phyloP scores from a whole-genome alignment of 2,329 filamentous ascomycete genomes.

The Penicillium nordicum region DNA sequence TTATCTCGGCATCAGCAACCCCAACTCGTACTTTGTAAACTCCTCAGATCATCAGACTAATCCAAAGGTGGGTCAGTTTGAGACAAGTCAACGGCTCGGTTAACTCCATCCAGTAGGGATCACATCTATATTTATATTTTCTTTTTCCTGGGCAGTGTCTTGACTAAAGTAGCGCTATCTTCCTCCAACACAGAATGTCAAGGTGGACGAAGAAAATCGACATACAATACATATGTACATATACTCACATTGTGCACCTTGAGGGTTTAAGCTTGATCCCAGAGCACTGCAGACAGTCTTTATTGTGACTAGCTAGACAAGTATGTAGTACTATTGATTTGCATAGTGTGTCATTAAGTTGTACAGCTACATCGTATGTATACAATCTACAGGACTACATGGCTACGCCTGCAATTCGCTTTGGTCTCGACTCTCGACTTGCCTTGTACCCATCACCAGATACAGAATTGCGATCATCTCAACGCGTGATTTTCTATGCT shows the following conservation, averaged over 20 bases:
- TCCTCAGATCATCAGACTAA: not conserved
- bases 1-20: not conserved
- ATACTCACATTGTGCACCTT: not conserved
- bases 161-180: not conserved
- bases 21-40: not conserved
- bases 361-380: not conserved
- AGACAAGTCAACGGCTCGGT: slow-evolving; percentile 1
- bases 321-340: not conserved
- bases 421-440: not conserved
- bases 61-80: not conserved
- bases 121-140: not conserved
- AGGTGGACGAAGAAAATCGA: not conserved
- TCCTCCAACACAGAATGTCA: not conserved
- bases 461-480: not conserved
- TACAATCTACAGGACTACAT: not conserved
- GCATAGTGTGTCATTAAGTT: not conserved
- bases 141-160: no score
- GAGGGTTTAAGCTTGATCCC: slow-evolving; percentile 7
- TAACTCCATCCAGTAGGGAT: slow-evolving; percentile 4
- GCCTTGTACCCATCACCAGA: not conserved
- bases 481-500: not conserved
- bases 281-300: not conserved
- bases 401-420: not conserved
- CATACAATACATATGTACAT: not conserved
- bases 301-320: not conserved